Evolutionary conservation across 306 rosid species (phyloP).

Genomic region (Coriaria nepalensis): DNA sequence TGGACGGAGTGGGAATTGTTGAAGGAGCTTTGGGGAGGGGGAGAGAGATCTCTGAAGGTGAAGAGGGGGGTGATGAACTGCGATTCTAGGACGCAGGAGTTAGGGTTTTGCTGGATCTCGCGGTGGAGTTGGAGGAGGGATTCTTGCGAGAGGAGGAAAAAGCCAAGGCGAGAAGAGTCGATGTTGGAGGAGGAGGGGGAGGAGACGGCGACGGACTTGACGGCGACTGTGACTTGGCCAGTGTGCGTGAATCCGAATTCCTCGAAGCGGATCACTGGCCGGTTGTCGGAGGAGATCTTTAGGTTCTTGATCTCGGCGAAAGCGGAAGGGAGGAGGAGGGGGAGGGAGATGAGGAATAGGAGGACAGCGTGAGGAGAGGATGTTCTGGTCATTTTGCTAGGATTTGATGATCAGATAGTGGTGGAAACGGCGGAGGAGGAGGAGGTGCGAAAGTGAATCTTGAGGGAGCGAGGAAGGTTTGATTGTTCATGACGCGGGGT

Average conservation of each 20-base stretch:
- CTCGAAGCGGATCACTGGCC: constrained; percentile 61
- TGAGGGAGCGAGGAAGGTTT: neutral
- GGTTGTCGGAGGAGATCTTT: constrained; percentile 36
- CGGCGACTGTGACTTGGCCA: constrained; percentile 41
- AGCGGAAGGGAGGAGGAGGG: constrained; percentile 14
- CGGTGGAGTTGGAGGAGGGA: constrained; percentile 51
- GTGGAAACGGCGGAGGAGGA: constrained; percentile 4
- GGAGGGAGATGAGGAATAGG: constrained; percentile 15
- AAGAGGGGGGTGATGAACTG: constrained; percentile 27
- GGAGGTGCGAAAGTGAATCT: neutral
- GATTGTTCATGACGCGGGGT: too few species aligned
- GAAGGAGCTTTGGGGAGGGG: constrained; percentile 38
- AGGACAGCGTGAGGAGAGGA: constrained; percentile 11
- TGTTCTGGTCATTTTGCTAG: constrained; percentile 23
- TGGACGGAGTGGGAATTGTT: constrained; percentile 29
- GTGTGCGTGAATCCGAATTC: constrained; percentile 72
- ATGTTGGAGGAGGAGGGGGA: constrained; percentile 9
- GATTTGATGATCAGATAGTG: neutral
- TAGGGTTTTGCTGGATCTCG: constrained; percentile 60
- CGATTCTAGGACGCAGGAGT: constrained; percentile 51
- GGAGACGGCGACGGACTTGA: constrained; percentile 30
- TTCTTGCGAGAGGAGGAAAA: constrained; percentile 68
- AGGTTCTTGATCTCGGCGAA: constrained; percentile 60
- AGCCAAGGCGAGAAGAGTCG: constrained; percentile 46
- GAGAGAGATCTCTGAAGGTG: constrained; percentile 49